A percentile compares a stretch with the other conserved stretches of the same genome.
These are phyloP conservation scores for Pulveroboletus ravenelii DNA, from an alignment of 768 basidiomycete species.

Conservation along the genomic window DNA sequence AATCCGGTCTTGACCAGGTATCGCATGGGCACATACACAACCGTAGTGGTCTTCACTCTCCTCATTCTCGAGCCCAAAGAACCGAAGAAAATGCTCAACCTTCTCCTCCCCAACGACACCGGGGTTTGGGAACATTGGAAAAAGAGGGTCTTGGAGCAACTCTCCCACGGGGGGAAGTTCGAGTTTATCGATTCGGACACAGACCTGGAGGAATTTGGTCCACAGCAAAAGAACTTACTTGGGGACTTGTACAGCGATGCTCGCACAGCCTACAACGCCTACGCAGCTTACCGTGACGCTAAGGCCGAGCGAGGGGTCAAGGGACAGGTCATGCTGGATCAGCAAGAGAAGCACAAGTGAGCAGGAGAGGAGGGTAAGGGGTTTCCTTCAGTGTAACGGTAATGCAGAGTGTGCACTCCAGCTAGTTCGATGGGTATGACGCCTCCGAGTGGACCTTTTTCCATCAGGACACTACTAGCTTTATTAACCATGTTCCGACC, in stretches of 20 bases:
- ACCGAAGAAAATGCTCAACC: slow-evolving; percentile 16
- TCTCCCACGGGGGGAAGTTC: slow-evolving; percentile 17
- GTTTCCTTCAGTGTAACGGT: too few relatives aligned
- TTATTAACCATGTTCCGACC: too few relatives aligned
- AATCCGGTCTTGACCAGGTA: slow-evolving; percentile 22
- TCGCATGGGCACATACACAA: slow-evolving; percentile 23
- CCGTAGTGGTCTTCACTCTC: slow-evolving; percentile 22
- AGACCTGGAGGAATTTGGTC: slow-evolving; percentile 15
- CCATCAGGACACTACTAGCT: too few relatives aligned
- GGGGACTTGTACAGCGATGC: slow-evolving; percentile 23
- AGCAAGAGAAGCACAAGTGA: too few relatives aligned
- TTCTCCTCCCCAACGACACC: slow-evolving; percentile 28
- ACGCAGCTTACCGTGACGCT: background rate
- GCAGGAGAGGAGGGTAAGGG: too few relatives aligned
- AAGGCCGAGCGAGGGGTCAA: too few relatives aligned
- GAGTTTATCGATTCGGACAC: slow-evolving; percentile 20
- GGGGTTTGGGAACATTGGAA: slow-evolving; percentile 28
- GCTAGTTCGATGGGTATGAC: too few relatives aligned
- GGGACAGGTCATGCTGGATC: too few relatives aligned
- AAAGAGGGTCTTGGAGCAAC: slow-evolving; percentile 11
- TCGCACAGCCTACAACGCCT: slow-evolving; percentile 25
- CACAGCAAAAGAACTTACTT: slow-evolving; percentile 18
- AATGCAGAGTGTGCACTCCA: too few relatives aligned
- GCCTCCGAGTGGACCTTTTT: too few relatives aligned
- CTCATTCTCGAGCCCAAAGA: slow-evolving; percentile 21